Conservation (phyloP, 495 filamentous ascomycete species). For the Collariella sp. region DNA sequence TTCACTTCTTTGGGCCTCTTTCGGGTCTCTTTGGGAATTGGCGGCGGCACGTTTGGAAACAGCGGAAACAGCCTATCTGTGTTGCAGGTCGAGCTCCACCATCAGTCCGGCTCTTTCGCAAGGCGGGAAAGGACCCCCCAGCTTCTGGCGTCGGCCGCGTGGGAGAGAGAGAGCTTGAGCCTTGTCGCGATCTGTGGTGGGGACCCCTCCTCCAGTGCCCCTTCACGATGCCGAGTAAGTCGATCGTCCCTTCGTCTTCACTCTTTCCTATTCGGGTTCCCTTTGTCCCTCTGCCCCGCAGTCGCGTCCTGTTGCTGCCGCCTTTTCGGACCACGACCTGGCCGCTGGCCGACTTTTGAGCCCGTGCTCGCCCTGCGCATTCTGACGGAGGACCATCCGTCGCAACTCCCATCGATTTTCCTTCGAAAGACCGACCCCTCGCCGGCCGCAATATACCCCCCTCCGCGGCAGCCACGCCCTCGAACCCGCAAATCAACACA, state of each 20-base stretch:
- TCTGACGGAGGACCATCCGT: background rate
- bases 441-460: background rate
- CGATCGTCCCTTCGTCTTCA: background rate
- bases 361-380: background rate
- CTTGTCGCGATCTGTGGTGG: conserved; percentile 8
- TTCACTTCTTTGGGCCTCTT: conserved; percentile 9
- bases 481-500: background rate
- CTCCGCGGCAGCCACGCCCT: background rate
- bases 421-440: background rate
- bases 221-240: conserved; percentile 33
- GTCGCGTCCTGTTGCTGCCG: conserved; percentile 2
- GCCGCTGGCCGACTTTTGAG: background rate
- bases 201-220: conserved; percentile 10
- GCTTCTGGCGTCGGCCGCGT: conserved; percentile 7
- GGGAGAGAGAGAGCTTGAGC: conserved; percentile 4
- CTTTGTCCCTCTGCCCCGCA: conserved; percentile 8
- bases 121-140: conserved; percentile 13
- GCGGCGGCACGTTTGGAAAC: background rate
- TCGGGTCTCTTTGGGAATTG: background rate
- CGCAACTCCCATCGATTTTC: background rate
- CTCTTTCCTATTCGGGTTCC: conserved; percentile 14
- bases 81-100: conserved; percentile 11
- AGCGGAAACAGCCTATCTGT: background rate
- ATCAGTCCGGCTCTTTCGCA: background rate
- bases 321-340: background rate